Evolutionary conservation across 768 basidiomycete genomes (phyloP), one percentile per base, ranked within the genome.

Genomic region (Naganishia antarctica): DNA sequence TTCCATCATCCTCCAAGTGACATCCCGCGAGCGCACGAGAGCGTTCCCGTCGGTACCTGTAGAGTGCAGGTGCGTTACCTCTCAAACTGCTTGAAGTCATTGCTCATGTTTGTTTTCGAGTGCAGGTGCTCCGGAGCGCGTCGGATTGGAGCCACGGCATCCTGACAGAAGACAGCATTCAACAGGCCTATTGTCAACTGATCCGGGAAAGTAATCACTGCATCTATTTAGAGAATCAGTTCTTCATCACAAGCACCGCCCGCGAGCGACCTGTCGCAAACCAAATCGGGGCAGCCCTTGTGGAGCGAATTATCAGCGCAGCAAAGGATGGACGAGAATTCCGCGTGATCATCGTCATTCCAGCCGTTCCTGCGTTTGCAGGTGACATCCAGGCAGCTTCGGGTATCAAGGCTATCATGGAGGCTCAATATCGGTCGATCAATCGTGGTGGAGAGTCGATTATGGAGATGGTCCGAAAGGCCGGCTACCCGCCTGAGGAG

Each of bases 141-240:
- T 85, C 82, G 1, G 94, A 97, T 78, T 99, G 94, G 94, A 89
- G 87, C 71, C 90, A 91, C 70, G 94, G 93, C 2, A 88, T 92
- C 37, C 80, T 93, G 68, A 87, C 84, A 3, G 94, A 97, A 76
- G 84, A 85, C 64, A 91, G 89, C 76, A 91, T 98, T 65, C 93
- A 96, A 78, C 53, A 57, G 37, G 53, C 53, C 21, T 57, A 57
- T 31, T 40, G 37, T n/a, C 53, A 57, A 23, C 8, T 40, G n/a
- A 57, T 57, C 26, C 32, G 81, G 21, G 88, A 94, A 72, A 84
- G 91, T 0, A 85, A 85, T 66, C 89, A 96, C 74, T 92, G 83
- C 77, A 90, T 97, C 66, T 94, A 91, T 76, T 94, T 99, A 67
- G 91, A 79, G 66, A 80, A 81, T 29, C 31, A 44, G 48, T 67